These are phyloP conservation scores for Venturia pyrina DNA, from an alignment of 2,329 filamentous ascomycete species.

Conservation along the genomic window DNA sequence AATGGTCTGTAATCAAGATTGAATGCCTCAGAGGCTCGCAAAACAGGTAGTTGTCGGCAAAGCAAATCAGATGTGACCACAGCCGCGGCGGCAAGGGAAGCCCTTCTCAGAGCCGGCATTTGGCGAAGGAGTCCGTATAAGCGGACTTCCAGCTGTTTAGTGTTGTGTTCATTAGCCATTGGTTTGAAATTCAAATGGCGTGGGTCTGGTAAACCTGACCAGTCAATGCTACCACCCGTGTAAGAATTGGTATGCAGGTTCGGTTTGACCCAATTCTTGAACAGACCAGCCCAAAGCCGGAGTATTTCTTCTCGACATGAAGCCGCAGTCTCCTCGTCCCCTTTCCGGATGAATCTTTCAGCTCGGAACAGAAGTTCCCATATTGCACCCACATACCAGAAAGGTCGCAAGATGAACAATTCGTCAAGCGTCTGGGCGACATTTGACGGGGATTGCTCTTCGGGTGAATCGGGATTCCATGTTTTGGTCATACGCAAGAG, in stretches of 20 bases:
- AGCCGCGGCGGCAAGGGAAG: neutral
- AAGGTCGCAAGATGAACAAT: neutral
- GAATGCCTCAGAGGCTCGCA: neutral
- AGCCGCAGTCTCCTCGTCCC: neutral
- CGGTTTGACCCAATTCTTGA: neutral
- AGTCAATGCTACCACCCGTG: neutral
- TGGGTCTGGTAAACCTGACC: constrained; percentile 7
- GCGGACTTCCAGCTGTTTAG: neutral
- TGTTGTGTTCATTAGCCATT: neutral
- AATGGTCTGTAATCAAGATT: constrained; percentile 1
- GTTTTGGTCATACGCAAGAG: neutral
- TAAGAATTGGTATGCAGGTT: neutral
- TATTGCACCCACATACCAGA: constrained; percentile 1
- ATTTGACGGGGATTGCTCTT: neutral
- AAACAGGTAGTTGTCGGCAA: neutral
- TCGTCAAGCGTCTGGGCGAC: neutral
- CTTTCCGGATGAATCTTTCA: neutral
- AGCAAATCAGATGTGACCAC: constrained; percentile 1
- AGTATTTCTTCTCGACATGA: neutral
- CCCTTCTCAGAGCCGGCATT: neutral
- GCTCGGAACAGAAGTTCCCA: neutral
- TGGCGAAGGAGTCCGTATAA: neutral
- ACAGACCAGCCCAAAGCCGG: neutral
- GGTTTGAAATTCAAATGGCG: neutral
- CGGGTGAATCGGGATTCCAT: neutral